These are phyloP conservation scores for Monosporascus sp. DNA, from an alignment of 2,329 filamentous ascomycete genomes.

Conservation along the genomic window DNA sequence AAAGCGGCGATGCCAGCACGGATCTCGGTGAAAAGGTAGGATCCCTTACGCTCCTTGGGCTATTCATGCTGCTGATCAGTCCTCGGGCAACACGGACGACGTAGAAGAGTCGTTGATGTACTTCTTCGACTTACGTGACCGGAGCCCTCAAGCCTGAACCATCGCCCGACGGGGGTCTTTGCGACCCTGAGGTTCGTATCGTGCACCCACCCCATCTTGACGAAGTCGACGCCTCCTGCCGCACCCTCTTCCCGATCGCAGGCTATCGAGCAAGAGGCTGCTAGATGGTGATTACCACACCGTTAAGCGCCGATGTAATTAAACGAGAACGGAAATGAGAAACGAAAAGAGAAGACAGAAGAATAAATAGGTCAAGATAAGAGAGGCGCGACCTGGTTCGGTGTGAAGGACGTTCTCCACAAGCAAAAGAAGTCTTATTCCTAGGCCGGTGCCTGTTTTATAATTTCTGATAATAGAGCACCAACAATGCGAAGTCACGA, in stretches of 20 bases:
- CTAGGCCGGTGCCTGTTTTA: not conserved
- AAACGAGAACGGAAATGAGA: not conserved
- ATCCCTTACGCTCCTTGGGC: constrained; percentile 66
- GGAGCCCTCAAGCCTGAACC: constrained; percentile 76
- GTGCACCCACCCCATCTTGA: constrained; percentile 43
- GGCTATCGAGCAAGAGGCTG: too few species aligned
- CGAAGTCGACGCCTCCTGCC: not conserved
- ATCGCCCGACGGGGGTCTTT: constrained; percentile 58
- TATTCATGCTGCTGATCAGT: constrained; percentile 30
- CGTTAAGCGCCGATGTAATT: not conserved
- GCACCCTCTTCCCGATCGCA: not conserved
- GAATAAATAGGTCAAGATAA: not conserved
- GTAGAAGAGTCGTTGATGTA: not conserved
- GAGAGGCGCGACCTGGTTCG: not conserved
- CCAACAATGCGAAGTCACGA: not conserved
- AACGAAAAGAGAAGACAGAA: not conserved
- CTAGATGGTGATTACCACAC: not conserved
- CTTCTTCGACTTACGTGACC: constrained; percentile 61
- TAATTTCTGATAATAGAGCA: not conserved
- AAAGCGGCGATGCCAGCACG: constrained; percentile 75
- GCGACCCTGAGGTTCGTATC: constrained; percentile 54
- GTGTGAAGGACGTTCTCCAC: not conserved
- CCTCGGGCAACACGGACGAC: not conserved
- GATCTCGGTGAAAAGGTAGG: constrained; percentile 77
- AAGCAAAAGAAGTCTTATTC: not conserved